Conservation (phyloP, 768 basidiomycete genomes). For the Podaxis sp. region DNA sequence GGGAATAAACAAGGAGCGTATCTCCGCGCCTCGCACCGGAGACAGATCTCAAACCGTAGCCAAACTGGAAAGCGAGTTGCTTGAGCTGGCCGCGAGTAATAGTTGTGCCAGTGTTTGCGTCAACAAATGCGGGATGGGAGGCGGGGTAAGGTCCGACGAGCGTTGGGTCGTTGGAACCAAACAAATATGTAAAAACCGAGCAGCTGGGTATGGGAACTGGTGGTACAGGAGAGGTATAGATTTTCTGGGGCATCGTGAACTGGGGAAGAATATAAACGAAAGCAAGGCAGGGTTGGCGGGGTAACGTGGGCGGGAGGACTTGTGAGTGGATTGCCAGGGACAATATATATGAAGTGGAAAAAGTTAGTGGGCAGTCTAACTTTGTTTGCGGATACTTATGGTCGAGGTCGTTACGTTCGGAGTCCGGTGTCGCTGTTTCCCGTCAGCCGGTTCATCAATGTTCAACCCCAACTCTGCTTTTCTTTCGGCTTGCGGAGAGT, state of each 20-base stretch:
- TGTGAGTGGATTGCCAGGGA: background rate
- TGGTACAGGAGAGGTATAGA: constrained; percentile 48
- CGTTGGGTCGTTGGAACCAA: constrained; percentile 30
- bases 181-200: constrained; percentile 53
- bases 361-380: too few species aligned
- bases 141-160: constrained; percentile 32
- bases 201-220: constrained; percentile 35
- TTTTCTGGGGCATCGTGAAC: constrained; percentile 35
- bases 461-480: background rate
- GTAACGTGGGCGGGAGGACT: background rate
- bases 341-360: background rate
- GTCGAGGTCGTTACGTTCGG: background rate
- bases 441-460: background rate
- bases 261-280: constrained; percentile 7
- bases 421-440: background rate
- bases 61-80: constrained; percentile 55
- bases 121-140: constrained; percentile 58
- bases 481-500: background rate
- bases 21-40: constrained; percentile 46
- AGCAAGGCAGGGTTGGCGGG: background rate
- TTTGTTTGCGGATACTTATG: too few species aligned
- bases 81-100: constrained; percentile 57
- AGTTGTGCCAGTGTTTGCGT: constrained; percentile 56
- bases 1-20: constrained; percentile 64
- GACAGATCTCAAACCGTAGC: constrained; percentile 48